Evolutionary conservation across 139 green algal genomes (phyloP), one percentile per base, ranked within the genome.

Genomic region (Chlorella vulgaris): DNA sequence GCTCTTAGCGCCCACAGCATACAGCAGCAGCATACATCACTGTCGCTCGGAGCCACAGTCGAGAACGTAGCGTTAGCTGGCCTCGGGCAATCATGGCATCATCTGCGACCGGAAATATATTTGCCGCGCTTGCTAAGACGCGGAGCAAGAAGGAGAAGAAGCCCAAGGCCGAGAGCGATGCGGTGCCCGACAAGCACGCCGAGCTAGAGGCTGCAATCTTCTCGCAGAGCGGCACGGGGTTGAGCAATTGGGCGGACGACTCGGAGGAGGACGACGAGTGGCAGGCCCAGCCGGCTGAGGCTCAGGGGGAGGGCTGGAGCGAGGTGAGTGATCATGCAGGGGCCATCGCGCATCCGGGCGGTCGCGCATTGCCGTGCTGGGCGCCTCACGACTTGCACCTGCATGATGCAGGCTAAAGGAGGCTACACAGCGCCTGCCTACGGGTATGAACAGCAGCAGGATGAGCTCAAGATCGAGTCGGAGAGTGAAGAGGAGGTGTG

Each of bases 171-270:
- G 51, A 47, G 3, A 50, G 13, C 2, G 73, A 79, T n/a, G 51
- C 39, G 29, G 33, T 26, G 33, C 18, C 55, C 6, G 79, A 85
- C 63, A 88, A 84, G 58, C 74, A 85, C 29, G 84, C 79, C n/a
- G 84, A 83, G 40, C 50, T 88, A 18, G 84, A 88, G 40, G 69
- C 76, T 3, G 80, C 80, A 33, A 84, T 88, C 31, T 88, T 88
- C 35, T 76, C 65, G n/a, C 79, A 63, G 7, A 78, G 29, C 33
- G 63, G 38, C 36, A 53, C 63, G n/a, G 79, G 58, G 2, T 28
- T 83, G 22, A 81, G 63, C 31, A 84, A 85, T 55, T 88, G 84
- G 84, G 84, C 84, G 0, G 84, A 88, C 31, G 84, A 88, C 42
- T 77, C 62, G 1, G 83, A 87, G 29, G 83, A 85, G n/a, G 76